A percentile compares a stretch with the other conserved stretches of the same genome.
Evolutionary conservation across 768 basidiomycete genomes (phyloP).

Genomic region (Tricholoma furcatifolium): DNA sequence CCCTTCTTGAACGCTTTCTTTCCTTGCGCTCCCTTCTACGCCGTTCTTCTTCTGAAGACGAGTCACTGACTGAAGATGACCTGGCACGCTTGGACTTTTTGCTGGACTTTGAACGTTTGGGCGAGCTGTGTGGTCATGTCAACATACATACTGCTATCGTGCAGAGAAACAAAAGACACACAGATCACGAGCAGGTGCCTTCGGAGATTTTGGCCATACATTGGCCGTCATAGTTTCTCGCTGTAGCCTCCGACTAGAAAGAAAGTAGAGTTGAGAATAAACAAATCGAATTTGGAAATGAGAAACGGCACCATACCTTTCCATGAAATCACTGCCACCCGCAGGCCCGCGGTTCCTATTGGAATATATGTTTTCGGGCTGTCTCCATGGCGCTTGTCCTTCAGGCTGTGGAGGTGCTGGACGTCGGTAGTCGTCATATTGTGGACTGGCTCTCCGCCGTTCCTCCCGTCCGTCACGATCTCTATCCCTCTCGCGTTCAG

Average conservation of each 20-base stretch:
- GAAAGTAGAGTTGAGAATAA: slow-evolving; percentile 2
- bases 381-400: slow-evolving; percentile 41
- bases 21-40: slow-evolving; percentile 60
- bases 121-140: slow-evolving; percentile 44
- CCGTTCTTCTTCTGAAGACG: slow-evolving; percentile 57
- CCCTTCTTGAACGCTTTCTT: slow-evolving; percentile 52
- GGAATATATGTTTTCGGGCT: slow-evolving; percentile 59
- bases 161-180: slow-evolving; percentile 32
- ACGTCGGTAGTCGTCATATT: slow-evolving; percentile 58
- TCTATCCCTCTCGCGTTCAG: slow-evolving; percentile 6
- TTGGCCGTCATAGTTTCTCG: slow-evolving; percentile 54
- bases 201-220: slow-evolving; percentile 86
- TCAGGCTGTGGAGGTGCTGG: slow-evolving; percentile 34
- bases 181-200: slow-evolving; percentile 57
- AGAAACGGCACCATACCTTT: slow-evolving; percentile 49
- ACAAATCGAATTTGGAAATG: not conserved
- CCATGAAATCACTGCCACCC: slow-evolving; percentile 57
- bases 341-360: slow-evolving; percentile 31
- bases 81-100: slow-evolving; percentile 62
- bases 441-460: slow-evolving; percentile 49
- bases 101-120: slow-evolving; percentile 51
- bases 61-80: slow-evolving; percentile 48
- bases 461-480: slow-evolving; percentile 10
- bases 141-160: not conserved
- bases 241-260: slow-evolving; percentile 64